phyloP scores from a whole-genome alignment of 768 basidiomycete genomes.

The Hypsizygus marmoreus region DNA sequence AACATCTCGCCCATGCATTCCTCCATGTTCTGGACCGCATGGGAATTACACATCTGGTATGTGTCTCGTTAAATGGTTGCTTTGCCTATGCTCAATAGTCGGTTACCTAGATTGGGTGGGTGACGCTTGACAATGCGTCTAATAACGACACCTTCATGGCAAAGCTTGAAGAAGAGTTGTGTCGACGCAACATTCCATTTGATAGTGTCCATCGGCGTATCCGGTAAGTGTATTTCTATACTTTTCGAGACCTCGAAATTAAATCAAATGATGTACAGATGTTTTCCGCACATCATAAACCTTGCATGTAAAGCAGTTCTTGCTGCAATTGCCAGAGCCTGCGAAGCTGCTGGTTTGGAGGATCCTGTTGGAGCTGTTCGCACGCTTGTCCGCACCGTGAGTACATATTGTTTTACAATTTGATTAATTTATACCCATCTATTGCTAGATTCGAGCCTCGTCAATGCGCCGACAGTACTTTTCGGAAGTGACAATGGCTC shows the following conservation, averaged over 20 bases:
- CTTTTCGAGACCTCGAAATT: constrained; percentile 1
- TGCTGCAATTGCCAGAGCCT: constrained; percentile 21
- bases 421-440: constrained; percentile 1
- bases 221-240: constrained; percentile 18
- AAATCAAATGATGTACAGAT: constrained; percentile 17
- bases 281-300: constrained; percentile 35
- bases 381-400: constrained; percentile 23
- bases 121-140: constrained; percentile 34
- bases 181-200: constrained; percentile 22
- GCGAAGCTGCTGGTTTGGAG: constrained; percentile 8
- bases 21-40: constrained; percentile 30
- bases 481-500: constrained; percentile 13
- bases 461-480: constrained; percentile 26
- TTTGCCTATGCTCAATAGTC: not conserved
- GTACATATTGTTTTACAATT: no score
- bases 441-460: constrained; percentile 22
- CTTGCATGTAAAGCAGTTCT: constrained; percentile 32
- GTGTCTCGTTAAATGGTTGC: not conserved
- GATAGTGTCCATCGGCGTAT: constrained; percentile 20
- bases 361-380: constrained; percentile 24
- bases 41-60: constrained; percentile 26
- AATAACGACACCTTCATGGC: constrained; percentile 36
- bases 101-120: constrained; percentile 36
- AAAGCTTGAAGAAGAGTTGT: constrained; percentile 21
- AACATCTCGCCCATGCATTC: constrained; percentile 36